Conservation (phyloP, 345 rosid genomes). For the Acer negundo region DNA sequence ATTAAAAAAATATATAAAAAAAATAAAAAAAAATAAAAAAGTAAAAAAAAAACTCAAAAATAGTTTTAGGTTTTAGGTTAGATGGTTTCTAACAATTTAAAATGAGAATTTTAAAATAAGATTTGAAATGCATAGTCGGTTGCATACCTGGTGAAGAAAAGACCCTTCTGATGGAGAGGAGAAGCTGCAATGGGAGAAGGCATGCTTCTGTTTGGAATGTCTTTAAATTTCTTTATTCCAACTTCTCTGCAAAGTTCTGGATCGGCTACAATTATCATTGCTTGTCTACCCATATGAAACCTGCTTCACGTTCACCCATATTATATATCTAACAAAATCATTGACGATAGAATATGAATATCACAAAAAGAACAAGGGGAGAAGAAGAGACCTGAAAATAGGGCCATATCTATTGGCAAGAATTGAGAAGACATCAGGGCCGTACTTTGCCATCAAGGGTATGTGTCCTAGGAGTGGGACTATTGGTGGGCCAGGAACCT, state of each 20-base stretch:
- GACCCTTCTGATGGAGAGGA: slow-evolving; percentile 94
- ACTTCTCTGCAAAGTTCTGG: slow-evolving; percentile 87
- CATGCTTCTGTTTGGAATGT: slow-evolving; percentile 81
- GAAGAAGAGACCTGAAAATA: slow-evolving; percentile 71
- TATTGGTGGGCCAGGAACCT: slow-evolving; percentile 56
- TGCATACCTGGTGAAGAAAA: slow-evolving; percentile 83
- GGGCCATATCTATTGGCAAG: slow-evolving; percentile 86
- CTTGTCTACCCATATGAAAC: slow-evolving; percentile 99
- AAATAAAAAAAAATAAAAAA: too few relatives aligned
- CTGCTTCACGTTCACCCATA: slow-evolving; percentile 38
- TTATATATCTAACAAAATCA: neutral
- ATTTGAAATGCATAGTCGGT: too few relatives aligned
- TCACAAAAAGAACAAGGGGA: neutral
- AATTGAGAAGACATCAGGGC: slow-evolving; percentile 78
- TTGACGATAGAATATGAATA: neutral
- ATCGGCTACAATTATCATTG: slow-evolving; percentile 78
- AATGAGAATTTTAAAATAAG: too few relatives aligned
- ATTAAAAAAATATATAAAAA: too few relatives aligned
- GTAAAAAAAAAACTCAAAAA: too few relatives aligned
- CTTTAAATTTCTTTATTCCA: slow-evolving; percentile 88
- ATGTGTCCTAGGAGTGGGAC: slow-evolving; percentile 77
- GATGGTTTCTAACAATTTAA: too few relatives aligned
- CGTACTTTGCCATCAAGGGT: slow-evolving; percentile 79
- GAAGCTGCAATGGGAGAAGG: slow-evolving; percentile 94
- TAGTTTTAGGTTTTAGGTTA: too few relatives aligned